These are phyloP conservation scores for Akanthomyces dipterigenus DNA, from an alignment of 2,329 filamentous ascomycete species.

Conservation along the genomic window DNA sequence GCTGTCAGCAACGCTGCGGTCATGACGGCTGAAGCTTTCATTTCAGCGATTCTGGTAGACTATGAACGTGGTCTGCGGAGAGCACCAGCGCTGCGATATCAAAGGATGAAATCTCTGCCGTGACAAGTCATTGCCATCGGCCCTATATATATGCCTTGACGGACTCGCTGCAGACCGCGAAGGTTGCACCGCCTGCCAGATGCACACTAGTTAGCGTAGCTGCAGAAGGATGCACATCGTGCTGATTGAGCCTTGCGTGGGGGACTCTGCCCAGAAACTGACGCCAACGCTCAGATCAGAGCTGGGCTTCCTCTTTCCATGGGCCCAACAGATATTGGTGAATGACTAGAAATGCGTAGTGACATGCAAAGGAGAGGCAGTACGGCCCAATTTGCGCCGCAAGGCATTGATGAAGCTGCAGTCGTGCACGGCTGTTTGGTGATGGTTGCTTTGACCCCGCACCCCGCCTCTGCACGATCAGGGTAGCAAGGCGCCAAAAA, in stretches of 20 bases:
- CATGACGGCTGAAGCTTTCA: background rate
- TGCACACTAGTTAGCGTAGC: constrained; percentile 9
- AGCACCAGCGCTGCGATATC: background rate
- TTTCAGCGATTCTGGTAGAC: background rate
- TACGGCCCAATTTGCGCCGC: background rate
- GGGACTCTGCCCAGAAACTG: background rate
- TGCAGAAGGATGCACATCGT: constrained; percentile 1
- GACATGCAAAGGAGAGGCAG: background rate
- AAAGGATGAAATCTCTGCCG: background rate
- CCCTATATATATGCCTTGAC: background rate
- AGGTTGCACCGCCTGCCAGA: background rate
- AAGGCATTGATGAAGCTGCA: too few relatives aligned
- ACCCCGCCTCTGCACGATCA: background rate
- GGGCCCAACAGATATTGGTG: too few relatives aligned
- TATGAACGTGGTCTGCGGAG: background rate
- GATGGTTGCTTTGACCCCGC: background rate
- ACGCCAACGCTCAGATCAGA: background rate
- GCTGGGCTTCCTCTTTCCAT: background rate
- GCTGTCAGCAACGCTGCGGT: background rate
- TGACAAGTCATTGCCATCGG: background rate
- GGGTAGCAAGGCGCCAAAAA: background rate
- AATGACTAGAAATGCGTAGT: background rate
- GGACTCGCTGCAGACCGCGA: background rate
- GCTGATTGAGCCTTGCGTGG: background rate
- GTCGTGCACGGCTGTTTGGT: background rate